Percentiles rank a stretch among this genome's conserved stretches.
Evolutionary conservation across 1,284 basidiomycete genomes (phyloP).

Genomic region (Gymnopus androsaceus): DNA sequence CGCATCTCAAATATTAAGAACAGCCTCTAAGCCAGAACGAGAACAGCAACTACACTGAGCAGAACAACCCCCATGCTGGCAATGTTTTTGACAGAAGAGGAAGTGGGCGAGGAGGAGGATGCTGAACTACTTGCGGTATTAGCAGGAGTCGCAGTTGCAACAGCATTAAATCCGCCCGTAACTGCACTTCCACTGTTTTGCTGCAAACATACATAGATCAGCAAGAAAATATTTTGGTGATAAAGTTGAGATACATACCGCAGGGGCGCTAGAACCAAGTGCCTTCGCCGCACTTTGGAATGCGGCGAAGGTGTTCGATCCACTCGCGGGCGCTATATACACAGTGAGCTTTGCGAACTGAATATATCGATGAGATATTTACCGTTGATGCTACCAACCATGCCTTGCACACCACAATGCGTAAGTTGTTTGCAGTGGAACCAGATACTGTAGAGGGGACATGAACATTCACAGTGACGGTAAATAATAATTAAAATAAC

Average conservation of each 20-base stretch:
- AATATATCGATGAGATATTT: background rate
- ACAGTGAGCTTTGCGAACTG: background rate
- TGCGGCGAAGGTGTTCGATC: slow-evolving; percentile 53
- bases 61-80: slow-evolving; percentile 25
- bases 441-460: slow-evolving; percentile 50
- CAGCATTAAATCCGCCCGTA: slow-evolving; percentile 42
- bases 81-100: slow-evolving; percentile 18
- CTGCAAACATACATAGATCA: slow-evolving; percentile 26
- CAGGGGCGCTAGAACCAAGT: slow-evolving; percentile 39
- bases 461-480: background rate
- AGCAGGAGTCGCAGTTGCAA: slow-evolving; percentile 5
- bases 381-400: slow-evolving; percentile 65
- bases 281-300: slow-evolving; percentile 49
- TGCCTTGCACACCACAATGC: slow-evolving; percentile 61
- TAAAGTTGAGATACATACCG: slow-evolving; percentile 30
- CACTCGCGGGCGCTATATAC: slow-evolving; percentile 45
- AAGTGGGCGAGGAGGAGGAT: background rate
- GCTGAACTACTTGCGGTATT: slow-evolving; percentile 13
- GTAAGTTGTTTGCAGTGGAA: slow-evolving; percentile 60
- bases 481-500: slow-evolving; percentile 8
- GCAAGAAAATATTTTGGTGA: background rate
- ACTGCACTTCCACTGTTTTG: slow-evolving; percentile 39
- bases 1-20: too few relatives aligned
- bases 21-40: background rate
- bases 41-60: slow-evolving; percentile 19